Evolutionary conservation across 2,329 filamentous ascomycete species (phyloP).

Genomic region (Penicillium sp.): DNA sequence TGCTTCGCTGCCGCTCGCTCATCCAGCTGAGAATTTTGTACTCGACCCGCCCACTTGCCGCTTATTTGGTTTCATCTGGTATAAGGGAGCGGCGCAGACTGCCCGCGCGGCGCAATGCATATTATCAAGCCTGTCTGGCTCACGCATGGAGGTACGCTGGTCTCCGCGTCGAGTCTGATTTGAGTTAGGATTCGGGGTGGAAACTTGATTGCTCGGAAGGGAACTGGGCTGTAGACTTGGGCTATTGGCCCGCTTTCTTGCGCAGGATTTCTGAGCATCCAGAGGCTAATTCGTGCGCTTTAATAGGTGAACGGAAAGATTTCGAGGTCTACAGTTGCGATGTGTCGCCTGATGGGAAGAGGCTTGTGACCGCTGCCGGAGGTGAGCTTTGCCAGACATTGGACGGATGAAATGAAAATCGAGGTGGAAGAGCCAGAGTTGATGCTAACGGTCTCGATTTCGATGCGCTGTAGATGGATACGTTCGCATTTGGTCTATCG

Average conservation of each 20-base stretch:
- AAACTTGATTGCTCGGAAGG: background rate
- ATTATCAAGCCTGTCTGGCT: conserved; percentile 96
- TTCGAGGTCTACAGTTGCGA: conserved; percentile 99
- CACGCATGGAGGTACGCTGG: conserved; percentile 75
- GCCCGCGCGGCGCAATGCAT: conserved; percentile 59
- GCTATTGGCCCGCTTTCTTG: background rate
- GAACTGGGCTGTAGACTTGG: conserved; percentile 2
- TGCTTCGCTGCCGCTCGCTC: conserved; percentile 3
- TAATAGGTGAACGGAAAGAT: conserved; percentile 87
- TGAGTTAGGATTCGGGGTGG: background rate
- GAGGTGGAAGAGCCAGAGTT: background rate
- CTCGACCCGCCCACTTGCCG: background rate
- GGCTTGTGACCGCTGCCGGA: conserved; percentile 91
- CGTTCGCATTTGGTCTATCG: conserved; percentile 96
- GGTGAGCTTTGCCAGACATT: conserved; percentile 54
- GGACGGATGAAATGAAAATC: background rate
- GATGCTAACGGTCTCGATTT: conserved; percentile 12
- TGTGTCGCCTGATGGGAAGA: conserved; percentile 89
- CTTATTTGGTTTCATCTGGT: background rate
- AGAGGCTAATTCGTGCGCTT: conserved; percentile 18
- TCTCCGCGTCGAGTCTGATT: background rate
- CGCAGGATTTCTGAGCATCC: too few relatives aligned
- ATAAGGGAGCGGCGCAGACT: conserved; percentile 5
- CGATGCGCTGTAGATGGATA: conserved; percentile 69
- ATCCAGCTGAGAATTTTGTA: conserved; percentile 1